Evolutionary conservation across 129 eudicot genomes (phyloP), one percentile per base, ranked within the genome.

Genomic region (Saposhnikovia divaricata): DNA sequence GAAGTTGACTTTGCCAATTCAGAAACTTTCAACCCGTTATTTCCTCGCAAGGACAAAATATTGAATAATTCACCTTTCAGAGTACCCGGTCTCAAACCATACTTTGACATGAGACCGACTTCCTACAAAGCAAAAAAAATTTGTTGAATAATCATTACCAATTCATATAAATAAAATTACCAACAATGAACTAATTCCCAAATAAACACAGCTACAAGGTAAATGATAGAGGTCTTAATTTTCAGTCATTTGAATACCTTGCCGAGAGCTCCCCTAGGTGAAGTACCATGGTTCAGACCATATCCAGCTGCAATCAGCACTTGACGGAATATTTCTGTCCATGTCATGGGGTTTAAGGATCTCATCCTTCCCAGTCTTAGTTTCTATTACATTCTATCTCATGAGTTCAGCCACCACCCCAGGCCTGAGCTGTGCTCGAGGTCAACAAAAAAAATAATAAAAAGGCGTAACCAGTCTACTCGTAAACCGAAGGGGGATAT

Each of bases 271-370:
- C 82, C 83, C 43, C 80, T 88, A 12, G 68, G 79, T 45, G 76
- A 42, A 16, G 75, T 68, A 78, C 87, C 89, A 78, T 81, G 86
- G 85, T 87, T 90, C 75, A 89, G 89, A 78, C 96, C 96, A 90
- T 85, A 92, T 46, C 99, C 99, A 86, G 99, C 97, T 42, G 99
- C 93, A 83, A 89, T 85, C 53, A 88, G 61, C 77, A 95, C 94
- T 86, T 95, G 96, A 69, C 97, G 87, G 75, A 95, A 77, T 83
- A 95, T 89, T 85, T 95, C 97, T 80, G 88, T 84, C 96, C 99
- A 95, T 77, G 99, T 95, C 78, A 95, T 75, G 46, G 92, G 81
- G 83, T 95, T 95, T 82, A 95, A 75, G 37, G 92, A 89, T 74
- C 80, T 85, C 80, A 86, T 90, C 42, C 42, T 39, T 39, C 42